Percentiles rank a stretch among this genome's conserved stretches.
These are phyloP conservation scores for Eragrostis curvula DNA, from an alignment of 176 grass and related monocot genomes.

Conservation along the genomic window DNA sequence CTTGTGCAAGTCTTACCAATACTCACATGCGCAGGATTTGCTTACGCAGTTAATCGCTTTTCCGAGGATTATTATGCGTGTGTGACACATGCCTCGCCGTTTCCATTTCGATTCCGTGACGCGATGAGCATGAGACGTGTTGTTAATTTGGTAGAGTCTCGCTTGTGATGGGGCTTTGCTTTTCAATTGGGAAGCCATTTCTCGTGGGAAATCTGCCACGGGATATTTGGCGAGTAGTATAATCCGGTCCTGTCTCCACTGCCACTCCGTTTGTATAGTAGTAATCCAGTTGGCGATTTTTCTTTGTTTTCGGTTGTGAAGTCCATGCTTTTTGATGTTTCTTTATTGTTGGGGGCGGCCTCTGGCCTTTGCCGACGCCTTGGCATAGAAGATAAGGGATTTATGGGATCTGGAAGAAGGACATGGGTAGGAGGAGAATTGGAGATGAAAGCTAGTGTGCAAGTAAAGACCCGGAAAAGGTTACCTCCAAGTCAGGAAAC, in stretches of 20 bases:
- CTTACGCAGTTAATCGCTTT: background rate
- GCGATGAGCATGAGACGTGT: slow-evolving; percentile 7
- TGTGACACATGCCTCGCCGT: background rate
- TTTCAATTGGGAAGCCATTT: background rate
- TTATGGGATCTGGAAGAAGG: slow-evolving; percentile 4
- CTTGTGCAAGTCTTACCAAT: background rate
- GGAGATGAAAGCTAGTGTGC: slow-evolving; percentile 26
- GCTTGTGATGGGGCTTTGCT: background rate
- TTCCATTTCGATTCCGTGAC: background rate
- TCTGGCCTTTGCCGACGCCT: slow-evolving; percentile 3
- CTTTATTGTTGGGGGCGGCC: background rate
- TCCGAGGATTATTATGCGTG: background rate
- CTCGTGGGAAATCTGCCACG: slow-evolving; percentile 4
- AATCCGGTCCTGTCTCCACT: slow-evolving; percentile 9
- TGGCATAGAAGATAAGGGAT: slow-evolving; percentile 40
- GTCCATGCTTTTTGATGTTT: background rate
- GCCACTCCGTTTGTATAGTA: background rate
- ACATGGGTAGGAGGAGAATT: background rate
- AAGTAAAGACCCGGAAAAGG: slow-evolving; percentile 26
- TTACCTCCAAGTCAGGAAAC: background rate
- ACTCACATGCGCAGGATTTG: background rate
- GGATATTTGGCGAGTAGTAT: slow-evolving; percentile 24
- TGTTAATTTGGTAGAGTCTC: slow-evolving; percentile 8
- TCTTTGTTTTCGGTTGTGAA: background rate
- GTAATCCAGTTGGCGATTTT: background rate